Evolutionary conservation across 345 rosid species (phyloP).

Genomic region (Cardamine resedifolia): DNA sequence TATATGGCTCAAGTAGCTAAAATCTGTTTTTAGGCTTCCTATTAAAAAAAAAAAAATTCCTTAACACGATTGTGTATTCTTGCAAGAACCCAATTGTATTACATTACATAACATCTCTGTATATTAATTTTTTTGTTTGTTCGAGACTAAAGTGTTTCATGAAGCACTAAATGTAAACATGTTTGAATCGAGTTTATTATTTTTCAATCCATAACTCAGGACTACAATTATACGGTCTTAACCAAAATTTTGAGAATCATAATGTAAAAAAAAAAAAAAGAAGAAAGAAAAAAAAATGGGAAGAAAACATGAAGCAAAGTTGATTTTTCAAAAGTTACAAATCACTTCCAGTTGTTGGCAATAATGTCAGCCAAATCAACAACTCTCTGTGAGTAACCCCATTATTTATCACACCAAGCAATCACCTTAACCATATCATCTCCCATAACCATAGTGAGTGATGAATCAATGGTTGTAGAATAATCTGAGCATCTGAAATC

Average conservation of each 20-base stretch:
- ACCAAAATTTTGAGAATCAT: conserved; percentile 17
- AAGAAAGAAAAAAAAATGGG: neutral
- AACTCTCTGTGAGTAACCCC: conserved; percentile 99
- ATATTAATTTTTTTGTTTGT: conserved; percentile 20
- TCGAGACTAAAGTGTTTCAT: conserved; percentile 3
- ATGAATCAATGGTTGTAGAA: conserved; percentile 79
- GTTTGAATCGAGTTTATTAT: conserved; percentile 20
- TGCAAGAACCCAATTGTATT: conserved; percentile 32
- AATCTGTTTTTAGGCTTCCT: conserved; percentile 8
- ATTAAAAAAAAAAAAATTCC: neutral
- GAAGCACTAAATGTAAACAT: conserved; percentile 8
- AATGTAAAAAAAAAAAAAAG: neutral
- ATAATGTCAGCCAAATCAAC: conserved; percentile 94
- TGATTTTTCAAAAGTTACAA: neutral
- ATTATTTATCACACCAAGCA: conserved; percentile 97
- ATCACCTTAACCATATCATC: conserved; percentile 98
- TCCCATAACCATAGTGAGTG: conserved; percentile 97
- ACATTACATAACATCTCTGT: conserved; percentile 29
- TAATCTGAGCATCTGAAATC: conserved; percentile 92
- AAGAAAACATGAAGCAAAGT: conserved; percentile 4
- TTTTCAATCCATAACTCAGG: conserved; percentile 31
- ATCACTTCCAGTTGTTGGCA: conserved; percentile 83
- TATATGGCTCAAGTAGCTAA: conserved; percentile 26
- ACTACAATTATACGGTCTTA: conserved; percentile 17
- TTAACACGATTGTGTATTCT: conserved; percentile 36